Evolutionary conservation across 257 asterid species (phyloP).

Genomic region (Nicotiana obtusifolia): DNA sequence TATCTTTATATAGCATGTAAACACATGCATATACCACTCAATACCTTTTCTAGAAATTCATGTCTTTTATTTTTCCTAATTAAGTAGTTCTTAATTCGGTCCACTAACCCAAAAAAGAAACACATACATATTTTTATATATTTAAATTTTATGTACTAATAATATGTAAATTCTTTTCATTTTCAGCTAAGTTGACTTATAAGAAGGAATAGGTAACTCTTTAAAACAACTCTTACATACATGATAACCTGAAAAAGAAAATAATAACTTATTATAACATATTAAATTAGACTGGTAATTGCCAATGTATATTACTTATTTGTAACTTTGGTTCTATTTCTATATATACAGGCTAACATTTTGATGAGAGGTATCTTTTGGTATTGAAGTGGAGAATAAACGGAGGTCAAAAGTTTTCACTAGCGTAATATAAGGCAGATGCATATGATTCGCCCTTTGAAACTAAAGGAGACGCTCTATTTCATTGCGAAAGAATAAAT

Average conservation of each 20-base stretch:
- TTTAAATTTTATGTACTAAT: background rate
- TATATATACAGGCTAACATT: background rate
- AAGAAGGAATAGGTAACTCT: background rate
- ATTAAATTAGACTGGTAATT: background rate
- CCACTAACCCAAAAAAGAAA: background rate
- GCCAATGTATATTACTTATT: background rate
- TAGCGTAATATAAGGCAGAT: background rate
- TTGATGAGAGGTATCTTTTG: background rate
- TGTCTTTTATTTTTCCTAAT: background rate
- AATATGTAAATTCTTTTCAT: background rate
- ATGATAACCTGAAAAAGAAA: background rate
- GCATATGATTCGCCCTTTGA: background rate
- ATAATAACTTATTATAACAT: background rate
- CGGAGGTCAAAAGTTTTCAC: slow-evolving; percentile 1
- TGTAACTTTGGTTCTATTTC: background rate
- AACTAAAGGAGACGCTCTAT: background rate
- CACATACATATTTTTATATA: background rate
- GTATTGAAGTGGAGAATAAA: slow-evolving; percentile 4
- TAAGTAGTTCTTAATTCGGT: background rate
- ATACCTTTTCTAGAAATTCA: background rate
- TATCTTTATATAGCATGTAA: background rate
- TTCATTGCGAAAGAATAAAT: background rate
- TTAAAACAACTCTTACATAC: background rate
- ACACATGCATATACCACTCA: background rate
- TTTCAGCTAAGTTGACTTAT: background rate